Evolutionary conservation across 176 grass and related monocot genomes (phyloP).

Genomic region (Juncus effusus): DNA sequence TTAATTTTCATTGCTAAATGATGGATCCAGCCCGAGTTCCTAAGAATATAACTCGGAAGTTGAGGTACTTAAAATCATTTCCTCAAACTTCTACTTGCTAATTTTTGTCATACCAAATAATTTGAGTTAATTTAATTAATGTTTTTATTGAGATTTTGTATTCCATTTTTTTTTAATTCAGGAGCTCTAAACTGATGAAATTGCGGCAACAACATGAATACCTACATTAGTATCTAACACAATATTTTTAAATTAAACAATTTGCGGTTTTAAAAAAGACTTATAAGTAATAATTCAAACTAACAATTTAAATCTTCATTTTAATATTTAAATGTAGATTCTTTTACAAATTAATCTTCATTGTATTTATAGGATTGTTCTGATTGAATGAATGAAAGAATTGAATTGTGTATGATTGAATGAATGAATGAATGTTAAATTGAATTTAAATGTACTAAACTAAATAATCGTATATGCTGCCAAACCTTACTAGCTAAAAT

Average conservation of each 20-base stretch:
- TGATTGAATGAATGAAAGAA: too few species aligned
- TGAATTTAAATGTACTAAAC: too few species aligned
- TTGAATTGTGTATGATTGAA: too few species aligned
- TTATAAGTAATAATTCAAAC: too few species aligned
- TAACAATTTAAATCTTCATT: too few species aligned
- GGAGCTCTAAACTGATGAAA: slow-evolving; percentile 16
- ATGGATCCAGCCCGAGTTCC: slow-evolving; percentile 21
- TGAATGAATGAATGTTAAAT: too few species aligned
- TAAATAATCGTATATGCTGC: too few species aligned
- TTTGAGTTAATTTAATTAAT: neutral
- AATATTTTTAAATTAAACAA: neutral
- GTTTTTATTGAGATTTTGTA: neutral
- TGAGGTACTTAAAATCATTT: slow-evolving; percentile 13
- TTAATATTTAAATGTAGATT: too few species aligned
- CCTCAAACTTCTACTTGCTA: neutral
- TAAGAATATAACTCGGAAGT: slow-evolving; percentile 22
- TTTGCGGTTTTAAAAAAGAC: neutral
- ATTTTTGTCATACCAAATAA: neutral
- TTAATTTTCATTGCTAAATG: neutral
- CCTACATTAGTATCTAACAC: slow-evolving; percentile 15
- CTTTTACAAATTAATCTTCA: neutral
- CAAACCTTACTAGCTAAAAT: too few species aligned
- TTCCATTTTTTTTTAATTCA: slow-evolving; percentile 4
- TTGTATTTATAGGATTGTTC: too few species aligned
- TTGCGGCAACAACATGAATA: neutral